Conservation (phyloP, 495 filamentous ascomycete species). For the Thermothielavioides terrestris region DNA sequence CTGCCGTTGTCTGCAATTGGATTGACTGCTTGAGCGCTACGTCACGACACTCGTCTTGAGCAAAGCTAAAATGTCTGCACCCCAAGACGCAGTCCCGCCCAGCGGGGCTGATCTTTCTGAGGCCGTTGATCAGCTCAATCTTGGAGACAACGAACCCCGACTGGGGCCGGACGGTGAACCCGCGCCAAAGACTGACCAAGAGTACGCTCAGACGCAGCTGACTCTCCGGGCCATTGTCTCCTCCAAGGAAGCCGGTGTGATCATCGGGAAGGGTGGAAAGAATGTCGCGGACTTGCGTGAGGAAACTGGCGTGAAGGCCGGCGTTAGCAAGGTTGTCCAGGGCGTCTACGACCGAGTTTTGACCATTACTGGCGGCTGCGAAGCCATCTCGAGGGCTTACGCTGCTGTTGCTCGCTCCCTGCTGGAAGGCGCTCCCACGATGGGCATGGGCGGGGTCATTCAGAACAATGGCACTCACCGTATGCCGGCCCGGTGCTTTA, state of each 20-base stretch:
- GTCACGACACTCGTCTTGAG: constrained; percentile 1
- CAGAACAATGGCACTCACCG: constrained; percentile 84
- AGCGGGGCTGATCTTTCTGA: constrained; percentile 44
- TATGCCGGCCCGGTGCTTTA: constrained; percentile 41
- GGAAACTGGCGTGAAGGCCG: constrained; percentile 93
- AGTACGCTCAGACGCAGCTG: constrained; percentile 83
- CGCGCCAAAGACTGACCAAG: constrained; percentile 81
- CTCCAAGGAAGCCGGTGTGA: constrained; percentile 95
- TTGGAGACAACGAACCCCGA: constrained; percentile 46
- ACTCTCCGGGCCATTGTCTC: constrained; percentile 96
- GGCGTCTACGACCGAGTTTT: constrained; percentile 95
- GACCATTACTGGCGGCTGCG: constrained; percentile 82
- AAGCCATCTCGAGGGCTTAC: constrained; percentile 83
- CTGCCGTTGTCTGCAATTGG: background rate
- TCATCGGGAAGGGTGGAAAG: constrained; percentile 97
- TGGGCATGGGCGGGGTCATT: constrained; percentile 88
- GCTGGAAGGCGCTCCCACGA: constrained; percentile 82
- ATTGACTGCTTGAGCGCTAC: background rate
- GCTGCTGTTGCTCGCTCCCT: constrained; percentile 84
- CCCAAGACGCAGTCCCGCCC: constrained; percentile 35
- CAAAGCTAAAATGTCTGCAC: constrained; percentile 38
- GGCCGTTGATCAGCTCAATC: constrained; percentile 38
- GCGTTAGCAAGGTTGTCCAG: constrained; percentile 96
- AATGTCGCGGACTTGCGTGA: constrained; percentile 96
- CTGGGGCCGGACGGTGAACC: constrained; percentile 59